Evolutionary conservation across 1,284 basidiomycete genomes (phyloP), one percentile per base, ranked within the genome.

Genomic region (Ceratobasidium sp.): DNA sequence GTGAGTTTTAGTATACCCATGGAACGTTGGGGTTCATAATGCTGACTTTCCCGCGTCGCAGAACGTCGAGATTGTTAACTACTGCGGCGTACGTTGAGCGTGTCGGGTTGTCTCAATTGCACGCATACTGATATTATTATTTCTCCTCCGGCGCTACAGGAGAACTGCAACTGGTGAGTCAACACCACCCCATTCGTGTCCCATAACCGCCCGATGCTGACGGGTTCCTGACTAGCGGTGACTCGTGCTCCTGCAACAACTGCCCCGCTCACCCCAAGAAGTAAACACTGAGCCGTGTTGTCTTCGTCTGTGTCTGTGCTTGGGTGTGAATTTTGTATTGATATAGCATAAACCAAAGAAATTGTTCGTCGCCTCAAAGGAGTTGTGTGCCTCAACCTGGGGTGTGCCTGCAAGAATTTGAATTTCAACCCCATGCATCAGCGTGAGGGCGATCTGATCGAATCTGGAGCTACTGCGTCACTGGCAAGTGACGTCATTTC

Each of bases 61-160:
- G 65, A 67, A 67, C 65, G 65, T 67, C 65, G 65, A 67, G 65
- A 67, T 67, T 46, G 65, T 67, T 26, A 67, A 67, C 65, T 67
- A 50, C 65, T 67, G 65, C 65, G 26, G 26, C n/a, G 65, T 67
- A 50, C 26, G 64, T 50, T 67, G 42, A 67, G 12, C 10, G 46
- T 20, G 64, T 33, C 20, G 23, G 13, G 4, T 26, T 28, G 17
- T 50, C 46, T 10, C 20, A 2, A 20, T 44, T n/a, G 17, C 52
- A 10, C 7, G 7, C 46, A 6, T 26, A 28, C 65, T 67, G n/a
- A 67, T 46, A 20, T 15, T 23, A 1, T 67, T 3, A 23, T 28
- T 33, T 67, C 46, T 42, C 15, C 46, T 20, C 5, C 65, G 23
- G n/a, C n/a, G 15, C 12, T 44, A 1, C 46, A 67, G 65, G 65